Evolutionary conservation across 1,139 yeast species (phyloP).

Genomic region (Yamadazyma spencermartinsiae): DNA sequence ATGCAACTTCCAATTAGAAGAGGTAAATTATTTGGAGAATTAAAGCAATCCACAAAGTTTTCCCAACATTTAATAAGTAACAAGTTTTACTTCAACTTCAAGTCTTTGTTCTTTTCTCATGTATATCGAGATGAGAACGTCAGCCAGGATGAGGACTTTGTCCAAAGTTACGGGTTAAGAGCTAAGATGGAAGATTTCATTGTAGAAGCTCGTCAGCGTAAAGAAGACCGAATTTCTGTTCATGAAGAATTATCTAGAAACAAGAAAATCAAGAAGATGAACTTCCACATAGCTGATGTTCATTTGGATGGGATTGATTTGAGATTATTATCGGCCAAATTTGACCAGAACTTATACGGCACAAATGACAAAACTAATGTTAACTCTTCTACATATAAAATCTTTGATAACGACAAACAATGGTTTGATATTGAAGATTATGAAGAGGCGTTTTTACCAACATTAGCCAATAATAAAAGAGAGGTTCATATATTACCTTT

Average conservation of each 20-base stretch:
- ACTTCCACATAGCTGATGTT: conserved; percentile 45
- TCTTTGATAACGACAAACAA: conserved; percentile 34
- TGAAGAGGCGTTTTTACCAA: conserved; percentile 39
- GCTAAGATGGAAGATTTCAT: conserved; percentile 42
- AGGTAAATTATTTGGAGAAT: conserved; percentile 42
- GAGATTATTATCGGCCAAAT: conserved; percentile 33
- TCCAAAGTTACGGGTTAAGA: conserved; percentile 41
- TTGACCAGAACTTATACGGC: conserved; percentile 30
- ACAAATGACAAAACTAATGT: conserved; percentile 11
- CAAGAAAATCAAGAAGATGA: conserved; percentile 42
- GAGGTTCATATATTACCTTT: conserved; percentile 33
- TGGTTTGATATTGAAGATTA: conserved; percentile 49
- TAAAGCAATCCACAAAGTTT: conserved; percentile 36
- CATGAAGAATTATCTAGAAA: conserved; percentile 33
- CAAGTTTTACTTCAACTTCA: conserved; percentile 41
- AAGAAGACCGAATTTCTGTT: conserved; percentile 34
- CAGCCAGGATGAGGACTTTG: conserved; percentile 23
- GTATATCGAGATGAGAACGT: conserved; percentile 32
- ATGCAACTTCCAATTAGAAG: conserved; percentile 43
- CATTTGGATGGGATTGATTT: conserved; percentile 42
- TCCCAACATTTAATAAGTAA: conserved; percentile 45
- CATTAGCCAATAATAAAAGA: conserved; percentile 24
- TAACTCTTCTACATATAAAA: conserved; percentile 21
- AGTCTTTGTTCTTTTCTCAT: conserved; percentile 43
- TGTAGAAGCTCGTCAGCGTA: conserved; percentile 49